phyloP scores from a whole-genome alignment of 192 early-diverging fungal genomes.

The Oehlia diaphana region DNA sequence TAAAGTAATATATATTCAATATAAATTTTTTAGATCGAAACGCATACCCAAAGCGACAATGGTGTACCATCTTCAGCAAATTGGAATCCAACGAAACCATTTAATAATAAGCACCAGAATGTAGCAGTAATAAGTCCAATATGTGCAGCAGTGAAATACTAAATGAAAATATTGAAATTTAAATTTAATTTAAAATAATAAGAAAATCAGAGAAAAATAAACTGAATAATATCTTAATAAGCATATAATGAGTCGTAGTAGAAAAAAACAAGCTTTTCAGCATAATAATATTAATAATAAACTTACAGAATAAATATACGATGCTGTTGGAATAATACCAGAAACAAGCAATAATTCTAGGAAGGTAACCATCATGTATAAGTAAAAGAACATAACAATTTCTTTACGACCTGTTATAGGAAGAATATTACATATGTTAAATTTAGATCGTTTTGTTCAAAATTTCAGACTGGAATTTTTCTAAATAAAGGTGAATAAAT shows the following conservation, averaged over 20 bases:
- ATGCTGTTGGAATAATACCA: slow-evolving; percentile 88
- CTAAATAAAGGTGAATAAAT: background rate
- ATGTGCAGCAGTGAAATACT: slow-evolving; percentile 77
- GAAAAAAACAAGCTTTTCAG: background rate
- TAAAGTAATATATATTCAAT: too few relatives aligned
- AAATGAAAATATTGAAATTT: background rate
- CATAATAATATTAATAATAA: background rate
- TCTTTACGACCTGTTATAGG: slow-evolving; percentile 83
- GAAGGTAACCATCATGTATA: slow-evolving; percentile 83
- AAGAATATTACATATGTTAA: background rate
- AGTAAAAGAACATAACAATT: slow-evolving; percentile 98
- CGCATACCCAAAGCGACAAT: slow-evolving; percentile 80
- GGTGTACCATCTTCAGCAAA: slow-evolving; percentile 88
- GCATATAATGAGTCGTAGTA: too few relatives aligned
- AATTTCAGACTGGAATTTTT: background rate
- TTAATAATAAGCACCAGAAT: slow-evolving; percentile 80
- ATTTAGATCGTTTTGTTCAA: background rate
- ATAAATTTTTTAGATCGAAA: background rate
- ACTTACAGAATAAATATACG: slow-evolving; percentile 66
- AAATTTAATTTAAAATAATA: too few relatives aligned
- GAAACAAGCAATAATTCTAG: slow-evolving; percentile 90
- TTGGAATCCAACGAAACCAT: slow-evolving; percentile 89
- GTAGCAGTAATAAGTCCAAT: slow-evolving; percentile 71
- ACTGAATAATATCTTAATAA: too few relatives aligned
- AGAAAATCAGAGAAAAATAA: too few relatives aligned